Conservation (phyloP, 306 rosid species). For the Cucumis hystrix region DNA sequence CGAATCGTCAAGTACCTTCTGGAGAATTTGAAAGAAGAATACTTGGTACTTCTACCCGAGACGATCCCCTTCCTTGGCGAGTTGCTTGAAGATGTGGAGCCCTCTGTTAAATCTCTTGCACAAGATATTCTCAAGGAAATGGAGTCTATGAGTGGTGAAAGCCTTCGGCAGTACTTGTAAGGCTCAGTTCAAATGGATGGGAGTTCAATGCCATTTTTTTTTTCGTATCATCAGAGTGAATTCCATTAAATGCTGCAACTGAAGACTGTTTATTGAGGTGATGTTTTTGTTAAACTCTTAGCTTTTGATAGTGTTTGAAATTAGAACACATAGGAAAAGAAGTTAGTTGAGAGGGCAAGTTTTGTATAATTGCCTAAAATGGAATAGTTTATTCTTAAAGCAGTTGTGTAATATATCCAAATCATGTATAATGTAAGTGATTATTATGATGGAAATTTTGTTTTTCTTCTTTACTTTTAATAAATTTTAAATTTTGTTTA, state of each 20-base stretch:
- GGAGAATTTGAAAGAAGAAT: slow-evolving; percentile 83
- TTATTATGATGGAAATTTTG: background rate
- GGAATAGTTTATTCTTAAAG: background rate
- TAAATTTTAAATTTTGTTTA: no score
- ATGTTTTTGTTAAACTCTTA: background rate
- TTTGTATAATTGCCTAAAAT: slow-evolving; percentile 1
- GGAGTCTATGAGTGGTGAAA: slow-evolving; percentile 74
- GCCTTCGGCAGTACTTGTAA: slow-evolving; percentile 54
- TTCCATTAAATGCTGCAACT: background rate
- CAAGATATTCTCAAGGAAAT: slow-evolving; percentile 67
- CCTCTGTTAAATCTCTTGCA: slow-evolving; percentile 67
- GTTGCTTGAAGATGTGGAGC: slow-evolving; percentile 83
- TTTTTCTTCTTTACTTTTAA: no score
- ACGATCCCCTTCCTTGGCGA: slow-evolving; percentile 90
- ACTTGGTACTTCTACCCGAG: slow-evolving; percentile 63
- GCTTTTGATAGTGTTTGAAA: background rate
- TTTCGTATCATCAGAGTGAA: background rate
- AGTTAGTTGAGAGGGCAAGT: background rate
- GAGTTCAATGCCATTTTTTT: background rate
- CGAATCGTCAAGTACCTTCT: slow-evolving; percentile 49
- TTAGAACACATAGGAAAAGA: background rate
- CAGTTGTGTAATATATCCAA: background rate
- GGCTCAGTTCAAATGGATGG: background rate
- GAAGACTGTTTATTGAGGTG: background rate
- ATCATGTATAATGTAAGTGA: background rate